Conservation (phyloP, 257 asterid species). For the Eucommia ulmoides region DNA sequence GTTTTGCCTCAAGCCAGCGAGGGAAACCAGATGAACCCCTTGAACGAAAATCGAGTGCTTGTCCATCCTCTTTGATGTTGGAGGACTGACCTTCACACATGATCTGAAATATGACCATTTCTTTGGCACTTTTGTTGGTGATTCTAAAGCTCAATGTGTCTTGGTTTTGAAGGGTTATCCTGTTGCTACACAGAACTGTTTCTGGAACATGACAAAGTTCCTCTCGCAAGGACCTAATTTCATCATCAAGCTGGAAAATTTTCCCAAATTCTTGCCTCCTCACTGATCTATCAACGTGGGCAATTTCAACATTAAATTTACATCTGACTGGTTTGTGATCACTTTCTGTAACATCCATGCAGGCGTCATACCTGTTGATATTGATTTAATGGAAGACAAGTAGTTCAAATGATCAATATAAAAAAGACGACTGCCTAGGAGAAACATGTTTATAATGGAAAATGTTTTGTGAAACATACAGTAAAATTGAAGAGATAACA, state of each 20-base stretch:
- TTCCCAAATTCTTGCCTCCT: slow-evolving; percentile 74
- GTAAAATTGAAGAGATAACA: slow-evolving; percentile 63
- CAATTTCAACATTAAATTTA: slow-evolving; percentile 65
- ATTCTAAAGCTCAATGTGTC: slow-evolving; percentile 52
- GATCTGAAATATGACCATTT: slow-evolving; percentile 47
- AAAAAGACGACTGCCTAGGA: no score
- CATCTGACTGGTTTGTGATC: slow-evolving; percentile 96
- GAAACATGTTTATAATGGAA: no score
- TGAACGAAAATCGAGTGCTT: slow-evolving; percentile 34
- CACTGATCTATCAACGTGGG: slow-evolving; percentile 66
- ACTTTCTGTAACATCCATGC: slow-evolving; percentile 91
- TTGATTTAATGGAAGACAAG: no score
- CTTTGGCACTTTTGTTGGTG: slow-evolving; percentile 57
- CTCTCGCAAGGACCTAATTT: slow-evolving; percentile 31
- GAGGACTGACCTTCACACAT: slow-evolving; percentile 70
- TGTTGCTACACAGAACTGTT: slow-evolving; percentile 34
- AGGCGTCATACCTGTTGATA: slow-evolving; percentile 69
- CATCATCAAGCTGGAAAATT: slow-evolving; percentile 31
- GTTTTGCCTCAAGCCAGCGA: slow-evolving; percentile 83
- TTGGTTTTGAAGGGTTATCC: slow-evolving; percentile 53
- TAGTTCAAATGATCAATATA: no score
- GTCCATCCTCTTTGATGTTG: slow-evolving; percentile 35
- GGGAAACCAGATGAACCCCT: slow-evolving; percentile 80
- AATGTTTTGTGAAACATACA: slow-evolving; percentile 49
- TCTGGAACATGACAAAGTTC: slow-evolving; percentile 62